Evolutionary conservation across 352 stramenopile species (phyloP), one percentile per base, ranked within the genome.

Genomic region (Phytophthora sansomeana): DNA sequence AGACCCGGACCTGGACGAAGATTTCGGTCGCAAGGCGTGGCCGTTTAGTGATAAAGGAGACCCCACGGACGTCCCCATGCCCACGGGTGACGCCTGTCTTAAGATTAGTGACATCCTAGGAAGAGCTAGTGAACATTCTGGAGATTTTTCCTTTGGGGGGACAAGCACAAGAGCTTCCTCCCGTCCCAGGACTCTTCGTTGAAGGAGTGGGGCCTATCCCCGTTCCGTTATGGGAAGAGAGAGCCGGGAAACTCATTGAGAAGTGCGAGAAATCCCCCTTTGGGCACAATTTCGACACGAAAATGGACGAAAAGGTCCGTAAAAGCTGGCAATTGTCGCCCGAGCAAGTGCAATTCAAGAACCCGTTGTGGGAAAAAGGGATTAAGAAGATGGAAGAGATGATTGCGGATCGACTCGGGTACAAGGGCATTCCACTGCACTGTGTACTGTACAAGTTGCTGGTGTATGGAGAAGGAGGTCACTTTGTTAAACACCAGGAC

Each of bases 251-350:
- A 10, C 32, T 75, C 3, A 51, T 72, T 14, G 38, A 21, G 4
- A 42, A 43, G 6, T 65, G 62, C 38, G 56, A 62, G 4, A 73
- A 59, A 80, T 90, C 67, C 19, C 67, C 48, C n/a, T 69, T 70
- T 16, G 62, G 62, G 11, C 29, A 44, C 21, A 55, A 65, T 0
- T 19, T 57, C 13, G 58, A 73, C 29, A 73, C 65, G 1, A 48
- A 58, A 7, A 4, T 60, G 21, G 58, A 67, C 38, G 58, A 67
- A 3, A 59, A 36, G 8, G 58, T 67, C 11, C 58, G 58, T 14
- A 67, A 67, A 19, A 67, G 58, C 19, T 60, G 56, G 56, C 44
- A 63, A n/a, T 10, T 48, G 10, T 14, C 19, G 8, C 17, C 57
- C 2, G 42, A 49, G 7, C 21, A 49, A 10, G 24, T 49, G 10